phyloP scores from a whole-genome alignment of 352 stramenopile species.

The Plasmopara viticola region DNA sequence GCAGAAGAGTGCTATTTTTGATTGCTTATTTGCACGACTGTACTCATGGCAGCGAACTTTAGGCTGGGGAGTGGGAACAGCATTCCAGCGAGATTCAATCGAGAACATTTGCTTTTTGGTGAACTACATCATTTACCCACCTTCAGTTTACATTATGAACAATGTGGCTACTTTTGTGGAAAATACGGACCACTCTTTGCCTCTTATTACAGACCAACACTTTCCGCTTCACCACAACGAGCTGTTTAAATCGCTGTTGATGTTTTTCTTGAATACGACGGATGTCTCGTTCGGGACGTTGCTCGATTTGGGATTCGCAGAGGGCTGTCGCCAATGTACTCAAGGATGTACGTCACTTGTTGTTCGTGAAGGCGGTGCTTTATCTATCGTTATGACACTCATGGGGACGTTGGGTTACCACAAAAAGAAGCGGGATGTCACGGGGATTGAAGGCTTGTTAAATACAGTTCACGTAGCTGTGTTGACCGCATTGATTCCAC shows the following conservation, averaged over 20 bases:
- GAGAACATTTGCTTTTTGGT: conserved; percentile 82
- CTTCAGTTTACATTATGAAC: conserved; percentile 82
- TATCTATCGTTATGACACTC: conserved; percentile 84
- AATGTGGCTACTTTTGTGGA: conserved; percentile 79
- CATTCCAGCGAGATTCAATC: conserved; percentile 81
- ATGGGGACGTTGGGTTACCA: conserved; percentile 82
- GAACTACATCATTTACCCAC: conserved; percentile 85
- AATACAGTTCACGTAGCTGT: conserved; percentile 41
- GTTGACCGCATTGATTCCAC: conserved; percentile 45
- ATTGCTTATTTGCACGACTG: conserved; percentile 67
- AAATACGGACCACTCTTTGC: conserved; percentile 73
- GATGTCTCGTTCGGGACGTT: conserved; percentile 74
- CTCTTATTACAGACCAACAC: conserved; percentile 81
- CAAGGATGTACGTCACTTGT: conserved; percentile 48
- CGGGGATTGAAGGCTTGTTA: conserved; percentile 54
- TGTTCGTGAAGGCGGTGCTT: conserved; percentile 69
- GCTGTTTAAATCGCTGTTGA: conserved; percentile 69
- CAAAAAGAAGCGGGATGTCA: conserved; percentile 77
- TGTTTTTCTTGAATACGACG: conserved; percentile 50
- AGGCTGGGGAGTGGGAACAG: conserved; percentile 74
- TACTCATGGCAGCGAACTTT: conserved; percentile 80
- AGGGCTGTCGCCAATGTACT: conserved; percentile 66
- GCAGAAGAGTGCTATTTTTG: conserved; percentile 63
- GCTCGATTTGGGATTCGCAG: conserved; percentile 71
- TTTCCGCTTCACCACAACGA: conserved; percentile 75